These are phyloP conservation scores for Alternaria tenuissima DNA, from an alignment of 2,329 filamentous ascomycete species.

Conservation along the genomic window DNA sequence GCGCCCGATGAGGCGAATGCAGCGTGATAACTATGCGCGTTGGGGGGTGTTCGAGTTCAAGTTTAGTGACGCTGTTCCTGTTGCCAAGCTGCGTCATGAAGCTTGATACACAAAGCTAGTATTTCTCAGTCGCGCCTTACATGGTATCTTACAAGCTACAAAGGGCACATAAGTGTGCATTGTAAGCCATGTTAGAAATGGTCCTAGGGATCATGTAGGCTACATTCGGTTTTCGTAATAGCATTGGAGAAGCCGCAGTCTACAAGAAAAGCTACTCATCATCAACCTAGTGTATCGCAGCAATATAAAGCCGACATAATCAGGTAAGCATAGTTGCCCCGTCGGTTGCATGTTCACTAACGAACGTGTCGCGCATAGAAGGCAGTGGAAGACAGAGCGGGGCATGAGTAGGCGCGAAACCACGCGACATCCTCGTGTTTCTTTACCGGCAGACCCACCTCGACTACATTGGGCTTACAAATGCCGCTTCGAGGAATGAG, in stretches of 20 bases:
- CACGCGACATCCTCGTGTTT: constrained; percentile 11
- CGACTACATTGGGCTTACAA: constrained; percentile 12
- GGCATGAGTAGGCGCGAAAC: constrained; percentile 4
- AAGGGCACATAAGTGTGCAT: background rate
- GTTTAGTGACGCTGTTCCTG: background rate
- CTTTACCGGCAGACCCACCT: constrained; percentile 9
- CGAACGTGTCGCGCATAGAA: background rate
- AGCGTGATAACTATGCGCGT: background rate
- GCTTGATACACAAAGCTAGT: background rate
- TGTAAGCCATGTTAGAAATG: background rate
- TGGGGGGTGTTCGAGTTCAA: background rate
- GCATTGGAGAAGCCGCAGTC: background rate
- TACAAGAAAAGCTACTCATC: background rate
- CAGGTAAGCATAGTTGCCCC: background rate
- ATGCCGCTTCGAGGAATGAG: background rate
- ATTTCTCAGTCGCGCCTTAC: background rate
- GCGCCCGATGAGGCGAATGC: background rate
- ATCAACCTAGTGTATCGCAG: background rate
- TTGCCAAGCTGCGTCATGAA: background rate
- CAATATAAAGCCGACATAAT: background rate
- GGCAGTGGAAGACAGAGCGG: constrained; percentile 10
- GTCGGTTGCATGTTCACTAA: background rate
- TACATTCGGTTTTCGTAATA: background rate
- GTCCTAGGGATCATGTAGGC: background rate
- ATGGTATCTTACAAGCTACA: background rate